phyloP scores from a whole-genome alignment of 805 yeast species.

The Alloascoidea africana region DNA sequence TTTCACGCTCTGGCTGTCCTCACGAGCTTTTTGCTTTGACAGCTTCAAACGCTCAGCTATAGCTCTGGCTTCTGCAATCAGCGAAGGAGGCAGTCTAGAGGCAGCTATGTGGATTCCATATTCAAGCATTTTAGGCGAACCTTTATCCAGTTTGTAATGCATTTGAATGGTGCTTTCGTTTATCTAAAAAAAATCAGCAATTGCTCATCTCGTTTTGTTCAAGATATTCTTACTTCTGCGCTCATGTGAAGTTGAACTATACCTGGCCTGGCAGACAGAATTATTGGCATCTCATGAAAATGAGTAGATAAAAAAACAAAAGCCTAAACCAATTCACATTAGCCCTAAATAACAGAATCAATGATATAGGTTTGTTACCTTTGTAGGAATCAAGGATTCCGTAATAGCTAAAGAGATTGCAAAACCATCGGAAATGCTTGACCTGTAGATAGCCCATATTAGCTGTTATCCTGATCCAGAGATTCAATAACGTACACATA shows the following conservation, averaged over 20 bases:
- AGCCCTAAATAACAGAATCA: not conserved
- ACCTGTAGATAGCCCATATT: too few species aligned
- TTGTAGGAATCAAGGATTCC: constrained; percentile 18
- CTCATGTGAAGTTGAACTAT: constrained; percentile 25
- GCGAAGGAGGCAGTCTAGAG: not conserved
- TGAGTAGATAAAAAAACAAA: constrained; percentile 29
- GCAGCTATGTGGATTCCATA: not conserved
- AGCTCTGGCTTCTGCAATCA: not conserved
- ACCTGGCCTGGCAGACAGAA: constrained; percentile 18
- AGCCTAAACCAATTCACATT: constrained; percentile 11
- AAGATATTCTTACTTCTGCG: constrained; percentile 13
- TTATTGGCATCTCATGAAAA: constrained; percentile 24
- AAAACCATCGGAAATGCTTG: constrained; percentile 35
- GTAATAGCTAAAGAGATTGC: constrained; percentile 30
- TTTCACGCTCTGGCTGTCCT: not conserved
- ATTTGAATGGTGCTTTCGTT: constrained; percentile 12
- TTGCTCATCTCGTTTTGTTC: constrained; percentile 4
- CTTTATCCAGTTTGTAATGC: constrained; percentile 15
- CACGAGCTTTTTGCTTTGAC: not conserved
- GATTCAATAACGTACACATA: too few species aligned
- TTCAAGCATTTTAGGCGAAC: not conserved
- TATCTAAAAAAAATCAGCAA: not conserved
- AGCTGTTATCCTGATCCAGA: too few species aligned
- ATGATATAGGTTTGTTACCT: not conserved
- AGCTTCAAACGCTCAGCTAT: not conserved